These are phyloP conservation scores for Torulaspora globosa DNA, from an alignment of 1,139 yeast species.

Conservation along the genomic window DNA sequence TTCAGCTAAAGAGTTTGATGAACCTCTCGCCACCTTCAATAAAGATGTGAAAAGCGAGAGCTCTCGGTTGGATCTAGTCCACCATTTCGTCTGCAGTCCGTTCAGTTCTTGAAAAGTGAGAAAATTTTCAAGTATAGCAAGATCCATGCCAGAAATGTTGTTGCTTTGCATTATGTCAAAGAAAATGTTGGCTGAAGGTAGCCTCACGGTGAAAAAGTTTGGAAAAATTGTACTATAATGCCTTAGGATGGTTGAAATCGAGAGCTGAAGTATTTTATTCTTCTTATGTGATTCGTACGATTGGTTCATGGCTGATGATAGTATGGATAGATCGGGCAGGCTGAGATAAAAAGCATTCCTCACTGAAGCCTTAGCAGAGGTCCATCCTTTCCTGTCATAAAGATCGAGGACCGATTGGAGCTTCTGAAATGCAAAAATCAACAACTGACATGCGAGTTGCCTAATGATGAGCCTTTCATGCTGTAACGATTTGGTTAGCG, in stretches of 20 bases:
- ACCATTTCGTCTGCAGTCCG: constrained; percentile 55
- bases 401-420: constrained; percentile 41
- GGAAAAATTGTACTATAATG: constrained; percentile 37
- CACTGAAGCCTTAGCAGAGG: constrained; percentile 38
- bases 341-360: constrained; percentile 39
- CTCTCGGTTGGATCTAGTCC: constrained; percentile 45
- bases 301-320: constrained; percentile 42
- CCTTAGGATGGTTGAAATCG: constrained; percentile 37
- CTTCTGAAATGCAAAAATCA: constrained; percentile 54
- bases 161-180: constrained; percentile 34
- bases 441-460: constrained; percentile 61
- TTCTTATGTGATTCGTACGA: constrained; percentile 35
- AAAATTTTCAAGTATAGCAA: constrained; percentile 49
- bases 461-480: constrained; percentile 54
- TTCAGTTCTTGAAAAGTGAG: constrained; percentile 40
- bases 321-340: constrained; percentile 49
- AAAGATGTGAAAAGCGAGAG: constrained; percentile 59
- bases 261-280: constrained; percentile 41
- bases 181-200: constrained; percentile 37
- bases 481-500: constrained; percentile 56
- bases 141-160: constrained; percentile 46
- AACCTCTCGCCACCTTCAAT: constrained; percentile 45
- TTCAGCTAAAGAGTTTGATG: constrained; percentile 32
- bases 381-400: constrained; percentile 44
- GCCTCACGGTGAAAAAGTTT: constrained; percentile 32